These are phyloP conservation scores for Alternaria triticimaculans DNA, from an alignment of 2,329 filamentous ascomycete species.

Conservation along the genomic window DNA sequence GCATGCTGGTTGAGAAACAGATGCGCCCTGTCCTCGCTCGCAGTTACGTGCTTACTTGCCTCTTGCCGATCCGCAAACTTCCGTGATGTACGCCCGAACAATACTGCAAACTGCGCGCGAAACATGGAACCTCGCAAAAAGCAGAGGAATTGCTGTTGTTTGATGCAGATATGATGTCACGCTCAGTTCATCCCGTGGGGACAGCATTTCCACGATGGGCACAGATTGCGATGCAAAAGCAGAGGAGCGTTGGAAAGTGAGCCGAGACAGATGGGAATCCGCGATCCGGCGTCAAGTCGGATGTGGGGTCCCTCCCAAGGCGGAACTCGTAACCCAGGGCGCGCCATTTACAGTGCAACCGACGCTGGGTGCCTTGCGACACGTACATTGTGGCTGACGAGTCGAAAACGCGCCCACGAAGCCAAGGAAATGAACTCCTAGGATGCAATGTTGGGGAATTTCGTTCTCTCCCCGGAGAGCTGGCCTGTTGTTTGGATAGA, in stretches of 20 bases:
- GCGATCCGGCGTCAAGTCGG: conserved; percentile 1
- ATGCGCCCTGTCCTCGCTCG: background rate
- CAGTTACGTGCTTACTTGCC: background rate
- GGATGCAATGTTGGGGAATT: background rate
- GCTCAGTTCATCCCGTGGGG: background rate
- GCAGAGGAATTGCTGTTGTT: background rate
- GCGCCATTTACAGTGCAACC: background rate
- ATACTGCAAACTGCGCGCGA: background rate
- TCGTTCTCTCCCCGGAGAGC: background rate
- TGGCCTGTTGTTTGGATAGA: conserved; percentile 4
- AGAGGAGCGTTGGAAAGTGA: conserved; percentile 1
- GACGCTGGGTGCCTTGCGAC: background rate
- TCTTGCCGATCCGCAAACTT: background rate
- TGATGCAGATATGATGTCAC: background rate
- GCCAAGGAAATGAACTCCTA: background rate
- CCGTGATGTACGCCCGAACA: background rate
- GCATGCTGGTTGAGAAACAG: background rate
- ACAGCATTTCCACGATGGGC: background rate
- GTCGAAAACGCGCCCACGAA: background rate
- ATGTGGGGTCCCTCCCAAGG: conserved; percentile 2
- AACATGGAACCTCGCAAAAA: conserved; percentile 2
- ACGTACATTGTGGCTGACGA: background rate
- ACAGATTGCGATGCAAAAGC: background rate
- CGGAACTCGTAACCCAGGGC: conserved; percentile 3
- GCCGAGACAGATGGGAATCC: background rate